Evolutionary conservation across 495 filamentous ascomycete species (phyloP).

Genomic region (Hypoxylon intermedium): DNA sequence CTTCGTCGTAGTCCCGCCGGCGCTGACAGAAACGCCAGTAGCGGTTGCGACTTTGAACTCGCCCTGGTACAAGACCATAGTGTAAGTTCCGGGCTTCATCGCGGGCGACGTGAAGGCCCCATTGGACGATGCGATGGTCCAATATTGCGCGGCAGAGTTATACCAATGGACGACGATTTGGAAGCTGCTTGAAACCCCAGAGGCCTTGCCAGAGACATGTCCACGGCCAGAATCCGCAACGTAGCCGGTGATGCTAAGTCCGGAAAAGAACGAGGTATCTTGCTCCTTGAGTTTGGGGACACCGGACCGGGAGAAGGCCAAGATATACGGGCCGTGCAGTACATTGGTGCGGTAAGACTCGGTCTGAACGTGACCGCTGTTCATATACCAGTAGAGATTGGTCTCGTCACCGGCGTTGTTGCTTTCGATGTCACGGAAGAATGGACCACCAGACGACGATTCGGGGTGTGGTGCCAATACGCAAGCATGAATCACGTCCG

Average conservation of each 20-base stretch:
- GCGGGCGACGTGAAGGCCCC: constrained; percentile 67
- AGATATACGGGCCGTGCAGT: constrained; percentile 72
- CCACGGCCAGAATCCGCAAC: constrained; percentile 61
- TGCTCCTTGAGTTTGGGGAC: constrained; percentile 55
- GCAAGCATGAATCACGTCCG: constrained; percentile 57
- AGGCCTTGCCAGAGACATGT: constrained; percentile 66
- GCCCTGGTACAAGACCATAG: constrained; percentile 70
- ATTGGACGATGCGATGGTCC: constrained; percentile 60
- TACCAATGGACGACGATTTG: constrained; percentile 70
- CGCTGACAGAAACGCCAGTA: constrained; percentile 59
- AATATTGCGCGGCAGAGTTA: constrained; percentile 69
- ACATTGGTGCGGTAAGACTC: constrained; percentile 65
- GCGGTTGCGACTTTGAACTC: constrained; percentile 64
- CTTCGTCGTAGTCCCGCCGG: constrained; percentile 59
- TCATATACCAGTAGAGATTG: constrained; percentile 74
- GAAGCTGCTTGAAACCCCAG: constrained; percentile 54
- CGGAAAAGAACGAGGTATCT: constrained; percentile 66
- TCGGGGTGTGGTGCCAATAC: constrained; percentile 61
- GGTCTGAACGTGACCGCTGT: constrained; percentile 68
- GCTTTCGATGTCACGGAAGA: constrained; percentile 69
- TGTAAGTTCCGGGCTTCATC: constrained; percentile 73
- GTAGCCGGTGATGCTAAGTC: constrained; percentile 64
- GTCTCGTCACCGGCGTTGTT: constrained; percentile 67
- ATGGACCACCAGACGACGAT: constrained; percentile 63
- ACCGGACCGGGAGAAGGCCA: constrained; percentile 66